Conservation (phyloP, 371 early-diverging fungal species). For the Mortierella sp. region DNA sequence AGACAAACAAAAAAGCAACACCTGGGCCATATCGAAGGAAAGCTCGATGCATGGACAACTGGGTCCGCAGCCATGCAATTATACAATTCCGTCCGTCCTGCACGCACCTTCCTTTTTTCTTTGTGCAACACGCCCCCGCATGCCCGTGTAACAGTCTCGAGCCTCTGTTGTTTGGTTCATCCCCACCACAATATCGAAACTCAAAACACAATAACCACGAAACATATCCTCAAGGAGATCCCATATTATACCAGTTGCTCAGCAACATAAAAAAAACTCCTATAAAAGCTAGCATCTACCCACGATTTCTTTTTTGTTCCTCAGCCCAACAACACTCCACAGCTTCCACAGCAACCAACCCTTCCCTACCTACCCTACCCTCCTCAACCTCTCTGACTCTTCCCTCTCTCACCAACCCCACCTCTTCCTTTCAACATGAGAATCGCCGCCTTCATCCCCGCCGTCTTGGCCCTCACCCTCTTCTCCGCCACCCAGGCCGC, state of each 20-base stretch:
- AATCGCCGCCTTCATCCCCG: conserved; percentile 21
- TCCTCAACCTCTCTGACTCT: conserved; percentile 14
- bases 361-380: conserved; percentile 4
- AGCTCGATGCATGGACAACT: neutral
- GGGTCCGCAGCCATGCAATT: neutral
- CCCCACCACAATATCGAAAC: neutral
- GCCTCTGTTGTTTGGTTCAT: neutral
- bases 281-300: neutral
- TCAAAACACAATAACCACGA: neutral
- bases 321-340: conserved; percentile 15
- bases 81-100: neutral
- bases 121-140: neutral
- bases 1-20: neutral
- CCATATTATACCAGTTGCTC: neutral
- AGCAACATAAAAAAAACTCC: neutral
- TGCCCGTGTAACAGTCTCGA: neutral
- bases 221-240: neutral
- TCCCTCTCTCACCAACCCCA: neutral
- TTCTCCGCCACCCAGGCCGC: conserved; percentile 16
- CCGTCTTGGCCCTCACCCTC: conserved; percentile 28
- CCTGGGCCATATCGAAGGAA: neutral
- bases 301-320: conserved; percentile 7
- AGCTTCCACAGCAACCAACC: conserved; percentile 34
- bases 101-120: neutral
- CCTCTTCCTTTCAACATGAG: conserved; percentile 15